phyloP scores from a whole-genome alignment of 805 yeast species.

The Saccharomycopsis olivae region DNA sequence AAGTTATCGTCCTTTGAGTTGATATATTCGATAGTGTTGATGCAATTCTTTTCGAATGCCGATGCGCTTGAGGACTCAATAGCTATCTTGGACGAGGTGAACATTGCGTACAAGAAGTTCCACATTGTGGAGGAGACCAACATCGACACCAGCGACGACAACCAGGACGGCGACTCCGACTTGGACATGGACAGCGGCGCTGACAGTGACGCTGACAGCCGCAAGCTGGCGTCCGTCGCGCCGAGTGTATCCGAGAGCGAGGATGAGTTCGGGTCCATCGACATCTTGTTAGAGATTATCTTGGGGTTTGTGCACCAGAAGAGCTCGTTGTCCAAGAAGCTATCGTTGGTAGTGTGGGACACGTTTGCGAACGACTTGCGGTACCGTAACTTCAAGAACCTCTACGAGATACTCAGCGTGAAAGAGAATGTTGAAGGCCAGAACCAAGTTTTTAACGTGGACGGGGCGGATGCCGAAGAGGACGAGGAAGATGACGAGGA shows the following conservation, averaged over 20 bases:
- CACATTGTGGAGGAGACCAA: conserved; percentile 28
- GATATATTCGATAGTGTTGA: conserved; percentile 60
- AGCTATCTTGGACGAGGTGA: conserved; percentile 61
- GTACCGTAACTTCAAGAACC: conserved; percentile 33
- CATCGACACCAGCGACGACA: conserved; percentile 27
- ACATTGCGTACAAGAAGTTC: conserved; percentile 42
- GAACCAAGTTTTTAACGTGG: conserved; percentile 59
- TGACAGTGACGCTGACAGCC: conserved; percentile 2
- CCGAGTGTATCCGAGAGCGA: conserved; percentile 1
- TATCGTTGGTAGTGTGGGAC: conserved; percentile 48
- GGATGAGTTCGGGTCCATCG: conserved; percentile 9
- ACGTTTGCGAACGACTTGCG: conserved; percentile 39
- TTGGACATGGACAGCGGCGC: neutral
- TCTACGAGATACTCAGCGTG: conserved; percentile 47
- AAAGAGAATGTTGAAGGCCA: conserved; percentile 81
- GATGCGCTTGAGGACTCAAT: conserved; percentile 48
- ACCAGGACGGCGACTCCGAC: conserved; percentile 22
- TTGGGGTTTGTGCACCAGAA: conserved; percentile 22
- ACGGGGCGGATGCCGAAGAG: conserved; percentile 37
- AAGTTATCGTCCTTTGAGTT: conserved; percentile 61
- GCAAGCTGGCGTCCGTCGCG: neutral
- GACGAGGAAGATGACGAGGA: conserved; percentile 34
- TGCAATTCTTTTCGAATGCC: conserved; percentile 71
- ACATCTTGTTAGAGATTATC: conserved; percentile 16
- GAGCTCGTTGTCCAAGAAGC: conserved; percentile 44